A percentile compares a stretch with the other conserved stretches of the same genome.
phyloP scores from a whole-genome alignment of 805 yeast genomes.

The Yamadazyma takamatsuzukensis region DNA sequence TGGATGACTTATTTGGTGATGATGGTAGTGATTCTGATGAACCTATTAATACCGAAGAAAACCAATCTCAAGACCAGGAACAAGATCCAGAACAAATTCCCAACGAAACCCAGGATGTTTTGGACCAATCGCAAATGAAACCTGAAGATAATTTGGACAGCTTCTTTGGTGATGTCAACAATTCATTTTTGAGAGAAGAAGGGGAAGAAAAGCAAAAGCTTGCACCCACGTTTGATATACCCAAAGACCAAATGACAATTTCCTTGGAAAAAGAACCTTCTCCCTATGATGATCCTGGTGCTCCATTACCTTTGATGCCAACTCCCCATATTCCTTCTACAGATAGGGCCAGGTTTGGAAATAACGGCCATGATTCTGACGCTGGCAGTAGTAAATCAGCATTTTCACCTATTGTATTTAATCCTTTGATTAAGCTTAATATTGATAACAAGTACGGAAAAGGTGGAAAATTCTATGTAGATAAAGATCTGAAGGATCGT shows the following conservation, averaged over 20 bases:
- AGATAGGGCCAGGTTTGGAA: constrained; percentile 3
- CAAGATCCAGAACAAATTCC: constrained; percentile 3
- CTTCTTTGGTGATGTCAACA: constrained; percentile 1
- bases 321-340: constrained; percentile 40
- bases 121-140: not conserved
- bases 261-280: constrained; percentile 20
- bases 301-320: constrained; percentile 62
- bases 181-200: too few species aligned
- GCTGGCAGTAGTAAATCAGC: constrained; percentile 41
- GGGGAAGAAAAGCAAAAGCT: too few species aligned
- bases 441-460: constrained; percentile 82
- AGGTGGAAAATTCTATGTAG: constrained; percentile 87
- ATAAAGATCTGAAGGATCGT: constrained; percentile 24
- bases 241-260: constrained; percentile 56
- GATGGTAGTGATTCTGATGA: constrained; percentile 19
- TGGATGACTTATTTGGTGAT: constrained; percentile 16
- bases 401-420: constrained; percentile 79
- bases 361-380: constrained; percentile 6
- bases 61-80: constrained; percentile 2
- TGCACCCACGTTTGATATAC: constrained; percentile 45
- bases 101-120: not conserved
- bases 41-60: constrained; percentile 2
- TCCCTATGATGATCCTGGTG: constrained; percentile 77
- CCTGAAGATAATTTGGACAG: constrained; percentile 1
- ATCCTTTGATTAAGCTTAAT: constrained; percentile 69